Evolutionary conservation across 106 monocot genomes (phyloP), one percentile per base, ranked within the genome.

Genomic region (Dendrobium huoshanense): DNA sequence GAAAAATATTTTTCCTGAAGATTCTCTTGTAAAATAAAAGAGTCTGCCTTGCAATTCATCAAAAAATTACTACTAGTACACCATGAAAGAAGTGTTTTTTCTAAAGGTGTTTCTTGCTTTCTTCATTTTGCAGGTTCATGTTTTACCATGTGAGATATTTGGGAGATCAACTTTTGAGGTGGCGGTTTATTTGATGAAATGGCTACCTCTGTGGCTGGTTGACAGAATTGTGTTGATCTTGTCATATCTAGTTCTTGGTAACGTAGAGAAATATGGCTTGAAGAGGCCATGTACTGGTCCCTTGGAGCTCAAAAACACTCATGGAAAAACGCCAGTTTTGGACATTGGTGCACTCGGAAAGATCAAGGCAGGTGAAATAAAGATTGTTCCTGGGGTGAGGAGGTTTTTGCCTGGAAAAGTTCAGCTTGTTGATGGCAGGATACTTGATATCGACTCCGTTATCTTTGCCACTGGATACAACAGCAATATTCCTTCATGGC

Each of bases 401-500:
- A 75, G 80, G 77, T 92, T 92, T 84, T 51, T 41, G 1, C 67
- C 82, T 0, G 82, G 86, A 40, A 85, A 56, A 75, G 92, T 80
- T 20, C 87, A 92, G 86, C 76, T 92, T 22, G 79, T 87, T 41
- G 87, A 92, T 55, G 86, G 89, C 10, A 41, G 41, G 17, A 45
- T 78, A 43, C 58, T 82, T 47, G 86, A 87, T 40, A 55, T 87
- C 44, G 89, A 92, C 37, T 81, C 87, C 0, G 86, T 92, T n/a
- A 59, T 91, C 29, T 41, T 91, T 20, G 91, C 91, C 73, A 91
- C 91, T 4, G 88, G 91, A 0, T 92, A 92, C 82, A 80, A 86
- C 75, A 92, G 92, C 92, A 92, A 88, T 22, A 87, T 92, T 29
- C 82, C 87, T 80, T 86, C 75, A 40, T 92, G 92, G 92, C 75